These are phyloP conservation scores for Lepidium africanum DNA, from an alignment of 345 rosid species.

Conservation along the genomic window DNA sequence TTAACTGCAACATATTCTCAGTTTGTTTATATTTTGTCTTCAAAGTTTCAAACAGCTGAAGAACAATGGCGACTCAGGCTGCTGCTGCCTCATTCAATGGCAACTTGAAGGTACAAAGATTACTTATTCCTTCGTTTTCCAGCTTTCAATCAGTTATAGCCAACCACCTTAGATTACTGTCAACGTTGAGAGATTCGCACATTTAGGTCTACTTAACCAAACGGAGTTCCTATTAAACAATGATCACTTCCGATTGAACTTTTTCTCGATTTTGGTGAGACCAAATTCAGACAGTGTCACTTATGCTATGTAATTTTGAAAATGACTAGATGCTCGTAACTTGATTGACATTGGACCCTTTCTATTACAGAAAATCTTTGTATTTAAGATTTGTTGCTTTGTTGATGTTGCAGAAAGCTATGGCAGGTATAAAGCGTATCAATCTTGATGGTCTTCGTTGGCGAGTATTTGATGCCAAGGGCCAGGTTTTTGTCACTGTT, in stretches of 20 bases:
- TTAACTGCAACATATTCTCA: not conserved
- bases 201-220: not conserved
- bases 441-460: conserved; percentile 90
- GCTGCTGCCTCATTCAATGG: conserved; percentile 27
- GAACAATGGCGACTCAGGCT: conserved; percentile 26
- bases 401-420: conserved; percentile 64
- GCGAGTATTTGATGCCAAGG: conserved; percentile 98
- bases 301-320: not conserved
- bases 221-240: not conserved
- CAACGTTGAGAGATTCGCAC: not conserved
- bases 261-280: not conserved
- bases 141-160: not conserved
- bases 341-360: not conserved
- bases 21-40: not conserved
- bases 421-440: conserved; percentile 86
- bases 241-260: not conserved
- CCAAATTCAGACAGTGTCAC: not conserved
- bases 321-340: not conserved
- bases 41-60: not conserved
- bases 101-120: conserved; percentile 9
- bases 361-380: too few relatives aligned
- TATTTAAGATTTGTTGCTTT: not conserved
- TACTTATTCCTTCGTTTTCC: not conserved
- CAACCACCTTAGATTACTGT: not conserved
- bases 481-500: conserved; percentile 54